Evolutionary conservation across 164 flowering plant species (phyloP).

Genomic region (Buxus sempervirens): DNA sequence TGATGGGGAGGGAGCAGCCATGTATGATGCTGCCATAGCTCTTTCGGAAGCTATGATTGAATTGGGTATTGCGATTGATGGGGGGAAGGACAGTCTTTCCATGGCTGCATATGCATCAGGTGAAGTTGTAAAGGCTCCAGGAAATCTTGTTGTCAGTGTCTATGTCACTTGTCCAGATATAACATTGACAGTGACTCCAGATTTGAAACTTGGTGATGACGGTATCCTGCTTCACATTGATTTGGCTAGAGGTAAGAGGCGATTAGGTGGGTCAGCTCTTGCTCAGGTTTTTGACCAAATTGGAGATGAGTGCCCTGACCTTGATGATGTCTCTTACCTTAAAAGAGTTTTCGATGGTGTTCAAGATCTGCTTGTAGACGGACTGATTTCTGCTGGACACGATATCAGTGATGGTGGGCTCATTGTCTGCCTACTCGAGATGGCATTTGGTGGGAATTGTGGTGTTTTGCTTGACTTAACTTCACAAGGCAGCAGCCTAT

Average conservation of each 20-base stretch:
- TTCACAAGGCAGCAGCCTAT: constrained; percentile 46
- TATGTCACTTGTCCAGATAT: constrained; percentile 93
- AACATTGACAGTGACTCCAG: constrained; percentile 90
- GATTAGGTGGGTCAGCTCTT: constrained; percentile 95
- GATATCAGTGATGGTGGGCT: constrained; percentile 95
- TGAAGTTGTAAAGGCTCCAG: constrained; percentile 94
- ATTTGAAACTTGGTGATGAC: constrained; percentile 74
- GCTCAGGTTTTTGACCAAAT: constrained; percentile 86
- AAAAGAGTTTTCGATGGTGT: constrained; percentile 63
- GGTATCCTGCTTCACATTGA: constrained; percentile 85
- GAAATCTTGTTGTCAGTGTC: constrained; percentile 84
- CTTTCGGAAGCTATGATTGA: constrained; percentile 88
- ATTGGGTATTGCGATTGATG: constrained; percentile 94
- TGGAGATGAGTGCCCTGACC: constrained; percentile 84
- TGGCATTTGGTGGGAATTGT: constrained; percentile 98
- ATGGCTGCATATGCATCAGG: constrained; percentile 84
- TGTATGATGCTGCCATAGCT: constrained; percentile 93
- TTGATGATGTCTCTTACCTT: constrained; percentile 80
- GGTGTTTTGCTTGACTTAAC: constrained; percentile 58
- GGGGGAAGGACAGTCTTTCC: constrained; percentile 97
- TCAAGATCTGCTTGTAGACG: constrained; percentile 61
- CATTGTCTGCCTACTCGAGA: constrained; percentile 62
- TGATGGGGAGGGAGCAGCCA: constrained; percentile 92
- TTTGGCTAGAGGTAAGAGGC: constrained; percentile 75
- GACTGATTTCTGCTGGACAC: constrained; percentile 84